A percentile compares a stretch with the other conserved stretches of the same genome.
Conservation (phyloP, 2,329 filamentous ascomycete species). For the Botrytis porri region DNA sequence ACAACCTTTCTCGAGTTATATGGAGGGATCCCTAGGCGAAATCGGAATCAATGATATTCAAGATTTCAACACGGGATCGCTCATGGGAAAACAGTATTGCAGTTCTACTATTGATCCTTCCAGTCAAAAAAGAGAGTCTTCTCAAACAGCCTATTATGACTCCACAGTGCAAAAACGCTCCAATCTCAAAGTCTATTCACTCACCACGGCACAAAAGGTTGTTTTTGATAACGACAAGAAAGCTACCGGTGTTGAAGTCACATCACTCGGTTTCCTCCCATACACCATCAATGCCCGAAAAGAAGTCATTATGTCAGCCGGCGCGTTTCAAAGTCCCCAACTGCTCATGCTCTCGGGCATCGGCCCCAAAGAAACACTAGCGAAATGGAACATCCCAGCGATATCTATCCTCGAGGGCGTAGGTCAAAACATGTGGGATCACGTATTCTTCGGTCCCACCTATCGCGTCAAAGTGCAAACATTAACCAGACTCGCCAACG, state of each 20-base stretch:
- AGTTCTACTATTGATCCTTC: constrained; percentile 7
- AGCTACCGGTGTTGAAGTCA: constrained; percentile 1
- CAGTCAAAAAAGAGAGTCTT: neutral
- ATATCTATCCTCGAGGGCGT: constrained; percentile 49
- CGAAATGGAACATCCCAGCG: constrained; percentile 45
- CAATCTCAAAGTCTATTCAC: constrained; percentile 42
- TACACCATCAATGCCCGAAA: constrained; percentile 28
- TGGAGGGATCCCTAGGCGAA: constrained; percentile 42
- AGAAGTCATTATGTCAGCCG: constrained; percentile 46
- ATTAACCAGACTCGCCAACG: neutral
- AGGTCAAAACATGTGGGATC: constrained; percentile 47
- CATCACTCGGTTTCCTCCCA: neutral
- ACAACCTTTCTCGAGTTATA: constrained; percentile 34
- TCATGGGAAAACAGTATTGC: constrained; percentile 11
- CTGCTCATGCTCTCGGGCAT: constrained; percentile 50
- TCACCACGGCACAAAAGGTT: constrained; percentile 45
- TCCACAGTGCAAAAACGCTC: neutral
- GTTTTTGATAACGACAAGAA: constrained; percentile 40
- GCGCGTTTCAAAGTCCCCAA: constrained; percentile 48
- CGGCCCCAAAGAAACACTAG: constrained; percentile 44
- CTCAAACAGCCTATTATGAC: constrained; percentile 10
- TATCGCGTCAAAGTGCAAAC: constrained; percentile 2
- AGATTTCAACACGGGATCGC: constrained; percentile 2
- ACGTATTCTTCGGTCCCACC: constrained; percentile 4
- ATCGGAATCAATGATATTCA: constrained; percentile 33